phyloP scores from a whole-genome alignment of 2,329 filamentous ascomycete species.

The Dactylonectria estremocensis region DNA sequence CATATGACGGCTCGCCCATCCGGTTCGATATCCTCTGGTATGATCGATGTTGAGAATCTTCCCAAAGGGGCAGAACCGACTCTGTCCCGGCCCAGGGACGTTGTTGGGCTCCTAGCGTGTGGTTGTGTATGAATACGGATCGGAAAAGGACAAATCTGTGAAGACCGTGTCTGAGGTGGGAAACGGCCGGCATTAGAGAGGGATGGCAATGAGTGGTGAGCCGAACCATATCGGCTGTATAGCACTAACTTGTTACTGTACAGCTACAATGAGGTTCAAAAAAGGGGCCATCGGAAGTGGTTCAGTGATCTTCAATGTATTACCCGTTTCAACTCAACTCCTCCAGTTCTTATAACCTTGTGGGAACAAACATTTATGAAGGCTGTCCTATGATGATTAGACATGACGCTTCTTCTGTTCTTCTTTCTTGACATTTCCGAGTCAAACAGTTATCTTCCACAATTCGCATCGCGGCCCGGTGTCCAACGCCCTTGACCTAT shows the following conservation, averaged over 20 bases:
- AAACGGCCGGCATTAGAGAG: constrained; percentile 27
- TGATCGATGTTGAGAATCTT: not conserved
- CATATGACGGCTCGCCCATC: not conserved
- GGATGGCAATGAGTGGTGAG: constrained; percentile 30
- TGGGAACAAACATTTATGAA: constrained; percentile 3
- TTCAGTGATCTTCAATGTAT: constrained; percentile 30
- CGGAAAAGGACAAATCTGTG: constrained; percentile 17
- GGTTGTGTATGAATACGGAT: constrained; percentile 43
- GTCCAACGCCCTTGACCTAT: constrained; percentile 46
- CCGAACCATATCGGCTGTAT: constrained; percentile 34
- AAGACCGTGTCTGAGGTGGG: constrained; percentile 29
- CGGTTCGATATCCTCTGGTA: not conserved
- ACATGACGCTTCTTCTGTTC: constrained; percentile 8
- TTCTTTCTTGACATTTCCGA: constrained; percentile 21
- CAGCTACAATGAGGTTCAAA: constrained; percentile 42
- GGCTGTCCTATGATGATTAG: constrained; percentile 11
- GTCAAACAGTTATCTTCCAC: constrained; percentile 37
- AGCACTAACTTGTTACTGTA: constrained; percentile 45
- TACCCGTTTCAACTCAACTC: constrained; percentile 33
- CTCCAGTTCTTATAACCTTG: not conserved
- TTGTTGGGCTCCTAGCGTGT: constrained; percentile 3
- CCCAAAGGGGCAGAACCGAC: not conserved
- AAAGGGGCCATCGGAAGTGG: constrained; percentile 21
- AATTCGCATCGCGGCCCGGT: constrained; percentile 42
- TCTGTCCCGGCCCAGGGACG: not conserved